These are phyloP conservation scores for Nosema bombycis DNA, from an alignment of 371 early-diverging fungal species.

Conservation along the genomic window DNA sequence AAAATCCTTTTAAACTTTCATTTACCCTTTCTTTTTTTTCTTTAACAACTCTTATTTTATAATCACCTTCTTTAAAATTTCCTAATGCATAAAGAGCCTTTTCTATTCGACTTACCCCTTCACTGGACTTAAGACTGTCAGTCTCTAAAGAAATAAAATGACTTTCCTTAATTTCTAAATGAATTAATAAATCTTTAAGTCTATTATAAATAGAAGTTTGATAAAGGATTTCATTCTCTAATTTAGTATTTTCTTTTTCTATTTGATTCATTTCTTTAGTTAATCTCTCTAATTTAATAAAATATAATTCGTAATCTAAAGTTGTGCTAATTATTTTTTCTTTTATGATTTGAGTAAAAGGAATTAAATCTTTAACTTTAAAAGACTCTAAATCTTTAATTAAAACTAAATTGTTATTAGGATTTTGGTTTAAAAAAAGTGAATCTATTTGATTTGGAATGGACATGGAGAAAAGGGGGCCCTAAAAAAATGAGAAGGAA, in stretches of 20 bases:
- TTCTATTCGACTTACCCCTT: conserved; percentile 50
- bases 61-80: conserved; percentile 26
- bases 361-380: conserved; percentile 18
- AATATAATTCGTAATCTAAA: conserved; percentile 30
- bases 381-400: too few relatives aligned
- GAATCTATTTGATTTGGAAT: too few relatives aligned
- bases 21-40: conserved; percentile 38
- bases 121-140: conserved; percentile 35
- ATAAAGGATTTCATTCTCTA: conserved; percentile 41
- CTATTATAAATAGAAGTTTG: conserved; percentile 40
- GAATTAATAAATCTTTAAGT: conserved; percentile 34
- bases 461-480: too few relatives aligned
- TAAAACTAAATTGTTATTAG: too few relatives aligned
- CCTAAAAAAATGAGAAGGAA: too few relatives aligned
- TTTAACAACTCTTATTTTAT: conserved; percentile 46
- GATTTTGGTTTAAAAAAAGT: too few relatives aligned
- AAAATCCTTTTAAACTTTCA: conserved; percentile 35
- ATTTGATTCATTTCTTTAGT: conserved; percentile 49
- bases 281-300: conserved; percentile 45
- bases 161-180: conserved; percentile 44
- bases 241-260: conserved; percentile 47
- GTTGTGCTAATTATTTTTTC: conserved; percentile 23
- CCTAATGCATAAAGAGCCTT: conserved; percentile 28
- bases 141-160: conserved; percentile 46
- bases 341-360: conserved; percentile 27